A percentile compares a stretch with the other conserved stretches of the same genome.
These are phyloP conservation scores for Fusarium piperis DNA, from an alignment of 2,329 filamentous ascomycete species.

Conservation along the genomic window DNA sequence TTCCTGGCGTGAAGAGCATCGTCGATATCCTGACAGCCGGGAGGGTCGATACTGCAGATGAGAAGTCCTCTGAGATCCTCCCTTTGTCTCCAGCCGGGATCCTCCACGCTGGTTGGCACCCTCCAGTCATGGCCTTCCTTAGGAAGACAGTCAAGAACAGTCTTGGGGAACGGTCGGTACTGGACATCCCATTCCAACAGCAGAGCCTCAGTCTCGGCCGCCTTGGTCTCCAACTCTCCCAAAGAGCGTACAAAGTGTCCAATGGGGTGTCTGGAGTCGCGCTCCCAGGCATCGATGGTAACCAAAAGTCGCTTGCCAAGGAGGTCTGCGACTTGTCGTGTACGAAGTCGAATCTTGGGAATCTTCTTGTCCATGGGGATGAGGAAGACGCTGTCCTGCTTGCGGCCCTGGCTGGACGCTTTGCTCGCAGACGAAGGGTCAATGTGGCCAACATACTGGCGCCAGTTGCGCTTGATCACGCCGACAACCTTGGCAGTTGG, in stretches of 20 bases:
- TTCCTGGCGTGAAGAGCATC: constrained; percentile 90
- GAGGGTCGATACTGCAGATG: constrained; percentile 97
- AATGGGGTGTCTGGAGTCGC: constrained; percentile 89
- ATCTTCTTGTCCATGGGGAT: constrained; percentile 98
- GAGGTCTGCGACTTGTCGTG: constrained; percentile 87
- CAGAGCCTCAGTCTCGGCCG: constrained; percentile 95
- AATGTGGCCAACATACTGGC: constrained; percentile 96
- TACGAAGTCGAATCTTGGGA: constrained; percentile 93
- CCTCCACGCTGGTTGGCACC: constrained; percentile 80
- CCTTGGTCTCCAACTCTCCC: constrained; percentile 94
- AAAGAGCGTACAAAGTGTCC: constrained; percentile 95
- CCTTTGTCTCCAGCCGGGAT: constrained; percentile 88
- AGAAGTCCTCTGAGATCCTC: constrained; percentile 85
- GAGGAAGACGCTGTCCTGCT: constrained; percentile 92
- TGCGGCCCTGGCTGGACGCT: constrained; percentile 77
- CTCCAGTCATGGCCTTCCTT: constrained; percentile 93
- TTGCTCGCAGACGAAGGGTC: constrained; percentile 85
- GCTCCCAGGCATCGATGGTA: constrained; percentile 94
- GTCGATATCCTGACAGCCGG: constrained; percentile 97
- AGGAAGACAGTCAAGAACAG: constrained; percentile 92
- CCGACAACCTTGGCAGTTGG: constrained; percentile 94
- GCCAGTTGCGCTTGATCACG: constrained; percentile 94
- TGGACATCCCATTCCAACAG: constrained; percentile 97
- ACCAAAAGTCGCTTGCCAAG: constrained; percentile 92
- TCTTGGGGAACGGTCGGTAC: constrained; percentile 95